phyloP scores from a whole-genome alignment of 2,329 filamentous ascomycete genomes.

The Verticillium dahliae region DNA sequence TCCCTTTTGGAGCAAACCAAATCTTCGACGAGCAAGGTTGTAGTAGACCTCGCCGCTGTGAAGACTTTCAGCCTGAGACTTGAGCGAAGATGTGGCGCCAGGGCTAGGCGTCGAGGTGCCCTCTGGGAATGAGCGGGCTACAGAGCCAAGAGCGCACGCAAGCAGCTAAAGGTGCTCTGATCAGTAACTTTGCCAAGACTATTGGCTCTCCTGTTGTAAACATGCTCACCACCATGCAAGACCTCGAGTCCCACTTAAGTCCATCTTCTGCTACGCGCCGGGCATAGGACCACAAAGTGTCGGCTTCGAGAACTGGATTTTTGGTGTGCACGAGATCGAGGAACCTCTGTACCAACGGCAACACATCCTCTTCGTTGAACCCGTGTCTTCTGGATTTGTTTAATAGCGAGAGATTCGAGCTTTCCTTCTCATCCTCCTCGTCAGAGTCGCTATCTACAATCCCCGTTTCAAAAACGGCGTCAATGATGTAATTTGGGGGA shows the following conservation, averaged over 20 bases:
- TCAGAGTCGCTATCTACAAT: not conserved
- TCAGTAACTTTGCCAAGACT: not conserved
- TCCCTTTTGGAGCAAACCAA: constrained; percentile 16
- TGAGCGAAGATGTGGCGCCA: not conserved
- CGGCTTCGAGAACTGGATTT: not conserved
- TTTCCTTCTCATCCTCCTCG: not conserved
- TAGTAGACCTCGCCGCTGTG: constrained; percentile 16
- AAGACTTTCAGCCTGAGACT: constrained; percentile 7
- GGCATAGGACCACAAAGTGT: not conserved
- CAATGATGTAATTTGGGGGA: not conserved
- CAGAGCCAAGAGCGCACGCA: constrained; percentile 21
- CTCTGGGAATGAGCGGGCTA: constrained; percentile 15
- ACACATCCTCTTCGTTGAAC: not conserved
- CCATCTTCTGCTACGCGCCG: not conserved
- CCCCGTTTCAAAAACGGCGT: not conserved
- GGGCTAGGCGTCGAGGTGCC: too few relatives aligned
- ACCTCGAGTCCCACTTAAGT: constrained; percentile 16
- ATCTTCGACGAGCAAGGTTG: constrained; percentile 16
- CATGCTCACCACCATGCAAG: constrained; percentile 22
- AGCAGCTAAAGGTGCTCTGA: constrained; percentile 15
- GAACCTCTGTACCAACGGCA: not conserved
- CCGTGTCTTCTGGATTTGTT: not conserved
- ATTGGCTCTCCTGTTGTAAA: not conserved
- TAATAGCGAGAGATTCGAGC: too few relatives aligned
- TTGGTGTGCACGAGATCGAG: not conserved